Evolutionary conservation across 2,329 filamentous ascomycete genomes (phyloP), one percentile per base, ranked within the genome.

Genomic region (Dothidotthia symphoricarpi): DNA sequence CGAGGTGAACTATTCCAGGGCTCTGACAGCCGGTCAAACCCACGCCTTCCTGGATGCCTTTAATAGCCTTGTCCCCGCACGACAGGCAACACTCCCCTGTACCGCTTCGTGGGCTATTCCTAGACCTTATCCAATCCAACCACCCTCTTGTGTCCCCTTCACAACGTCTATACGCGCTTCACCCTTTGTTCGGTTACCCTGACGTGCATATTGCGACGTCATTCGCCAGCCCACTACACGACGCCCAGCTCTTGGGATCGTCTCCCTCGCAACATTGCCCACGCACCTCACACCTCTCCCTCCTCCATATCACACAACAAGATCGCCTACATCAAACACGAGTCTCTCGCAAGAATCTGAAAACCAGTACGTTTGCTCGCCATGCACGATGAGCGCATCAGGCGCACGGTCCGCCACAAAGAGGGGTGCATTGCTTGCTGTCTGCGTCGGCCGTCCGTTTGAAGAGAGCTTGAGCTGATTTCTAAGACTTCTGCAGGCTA

Each of bases 341-440:
- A 22, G 19, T 22, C 19, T 22, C 19, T 22, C 5, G 19, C 19
- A 22, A 22, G 19, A 22, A 22, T 6, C 9, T 22, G 19, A 22
- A 22, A 29, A 16, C 31, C 40, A 26, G 40, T 41, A 49, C 30
- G 45, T 43, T n/a, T 24, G 28, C 25, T 34, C 28, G 30, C 28
- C 39, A 14, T 27, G 24, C 36, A 30, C 17, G 12, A 22, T 22
- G 19, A 22, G 19, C 19, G 19, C 19, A 22, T 22, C 9, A 22
- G 32, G 34, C 45, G 33, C 34, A 36, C 40, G 34, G 35, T 36
- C 43, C 29, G 40, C 35, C 30, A 37, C 43, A 37, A 37, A 40
- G 36, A 47, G 40, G 50, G 48, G 48, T 50, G 52, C 53, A 35
- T 45, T 37, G 47, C 41, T 15, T 31, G 32, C 41, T 33, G 45